Evolutionary conservation across 257 asterid genomes (phyloP).

Genomic region (Parsonsia alboflavescens): DNA sequence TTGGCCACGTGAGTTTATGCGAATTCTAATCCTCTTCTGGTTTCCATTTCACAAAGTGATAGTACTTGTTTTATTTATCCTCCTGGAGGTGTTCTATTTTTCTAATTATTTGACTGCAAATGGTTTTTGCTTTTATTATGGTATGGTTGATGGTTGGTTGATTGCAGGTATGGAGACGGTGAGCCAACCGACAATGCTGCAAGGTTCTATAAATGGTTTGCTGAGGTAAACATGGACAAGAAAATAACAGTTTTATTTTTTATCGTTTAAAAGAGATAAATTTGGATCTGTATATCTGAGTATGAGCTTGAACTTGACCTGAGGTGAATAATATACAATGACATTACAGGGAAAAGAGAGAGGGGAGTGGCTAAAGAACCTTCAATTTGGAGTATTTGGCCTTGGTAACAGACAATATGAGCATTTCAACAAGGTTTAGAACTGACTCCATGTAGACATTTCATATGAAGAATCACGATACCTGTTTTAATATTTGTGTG

Average conservation of each 20-base stretch:
- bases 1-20: conserved; percentile 76
- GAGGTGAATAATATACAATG: conserved; percentile 13
- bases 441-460: background rate
- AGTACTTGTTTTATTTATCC: background rate
- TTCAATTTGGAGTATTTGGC: conserved; percentile 86
- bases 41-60: conserved; percentile 10
- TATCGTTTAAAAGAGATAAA: background rate
- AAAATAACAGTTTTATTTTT: background rate
- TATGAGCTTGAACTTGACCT: conserved; percentile 13
- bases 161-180: conserved; percentile 93
- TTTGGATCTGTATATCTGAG: background rate
- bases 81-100: background rate
- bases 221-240: conserved; percentile 49
- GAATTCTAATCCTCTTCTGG: background rate
- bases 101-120: conserved; percentile 7
- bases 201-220: conserved; percentile 92
- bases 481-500: background rate
- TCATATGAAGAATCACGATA: background rate
- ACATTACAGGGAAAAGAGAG: conserved; percentile 62
- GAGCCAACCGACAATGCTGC: conserved; percentile 99
- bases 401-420: conserved; percentile 98
- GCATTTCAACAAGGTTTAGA: conserved; percentile 91
- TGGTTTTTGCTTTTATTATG: background rate
- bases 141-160: conserved; percentile 48
- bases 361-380: conserved; percentile 76